Base-by-base conservation (phyloP, 1,284 basidiomycete species). In the Tilletia horrida region DNA sequence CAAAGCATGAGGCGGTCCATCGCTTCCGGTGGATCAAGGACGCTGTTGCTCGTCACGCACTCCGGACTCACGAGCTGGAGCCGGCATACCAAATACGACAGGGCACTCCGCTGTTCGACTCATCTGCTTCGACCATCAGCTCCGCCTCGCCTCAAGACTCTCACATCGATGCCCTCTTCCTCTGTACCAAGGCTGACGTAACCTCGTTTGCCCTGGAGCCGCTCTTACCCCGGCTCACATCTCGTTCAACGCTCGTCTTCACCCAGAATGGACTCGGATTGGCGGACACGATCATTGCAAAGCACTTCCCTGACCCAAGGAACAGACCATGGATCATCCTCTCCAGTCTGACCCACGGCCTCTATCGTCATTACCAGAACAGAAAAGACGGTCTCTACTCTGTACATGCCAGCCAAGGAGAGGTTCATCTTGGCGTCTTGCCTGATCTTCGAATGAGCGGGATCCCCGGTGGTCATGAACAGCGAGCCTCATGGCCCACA, bases 191-290 rank as follows among this genome's bases (percentile, higher is more conserved):
- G 81, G 89, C 91, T 0, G 85, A 88, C 23, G 84, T 87, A 14
- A 90, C 90, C 0, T 63, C 88, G 0, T 73, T 81, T 1, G 88
- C 89, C 2, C 78, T 97, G 40, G 82, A 84, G 27, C 78, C 83
- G 2, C 85, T 97, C 62, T 82, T 86, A 4, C 86, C 86, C 9
- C 87, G 92, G 23, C 83, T 97, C 31, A 85, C 86, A 3, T 82
- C 86, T 0, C 82, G 86, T 64, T 90, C 89, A 55, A 96, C 93
- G 29, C 88, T 97, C 71, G 90, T 95, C 1, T 86, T 98, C 6
- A 83, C 96, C 63, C 91, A 96, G 80, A 97, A 97, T 81, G 94
- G 81, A 85, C 86, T 96, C 88, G 94, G 93, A 18, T 85, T 95
- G 16, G 90, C 93, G 82, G 93, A 97, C 76, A 84, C 88, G 70